Base-by-base conservation (phyloP, 1,284 basidiomycete species). In the Fereydounia khargensis region DNA sequence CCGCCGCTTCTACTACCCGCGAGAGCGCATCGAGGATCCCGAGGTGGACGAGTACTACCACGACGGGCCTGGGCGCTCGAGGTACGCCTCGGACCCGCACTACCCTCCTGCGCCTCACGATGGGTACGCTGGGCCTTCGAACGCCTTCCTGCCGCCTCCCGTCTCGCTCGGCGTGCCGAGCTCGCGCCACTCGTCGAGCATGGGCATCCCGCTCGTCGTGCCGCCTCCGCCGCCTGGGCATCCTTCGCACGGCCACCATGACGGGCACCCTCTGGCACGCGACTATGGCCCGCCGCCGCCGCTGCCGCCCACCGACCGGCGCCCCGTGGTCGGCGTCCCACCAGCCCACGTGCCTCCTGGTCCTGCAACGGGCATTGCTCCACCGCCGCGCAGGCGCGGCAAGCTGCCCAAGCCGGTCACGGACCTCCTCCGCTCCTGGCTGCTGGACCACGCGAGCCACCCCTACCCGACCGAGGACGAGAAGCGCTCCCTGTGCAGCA, bases 401-500 rank as follows among this genome's bases (percentile, higher is more conserved):
- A 91, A 91, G 78, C 82, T 91, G 11, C 89, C 88, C 38, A 90
- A 90, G 78, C 86, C 87, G 73, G 89, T 89, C 34, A 91, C 88
- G 17, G 88, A 91, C 76, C 87, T 85, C 70, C 82, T 91, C 68
- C 89, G 89, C 70, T 83, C 87, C n/a, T 91, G 89, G 89, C 79
- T 91, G 28, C 85, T 91, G 69, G 83, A 86, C 51, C 88, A 91
- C 72, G 86, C 86, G 3, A 86, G 88, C 71, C 88, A 91, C 67
- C 89, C 89, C 8, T 91, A 91, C 74, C 89, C 89, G 18, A 86
- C 84, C 56, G 88, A 91, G 73, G 87, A 90, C 63, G 89, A 91
- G 80, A 91, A 91, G 79, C 88, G 89, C 68, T 84, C 86, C 69
- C 79, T 91, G 50, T 91, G 89, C 77, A 83, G 86, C 67, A 85